A percentile compares a stretch with the other conserved stretches of the same genome.
These are phyloP conservation scores for Volvariella surrecta DNA, from an alignment of 1,284 basidiomycete species.

Conservation along the genomic window DNA sequence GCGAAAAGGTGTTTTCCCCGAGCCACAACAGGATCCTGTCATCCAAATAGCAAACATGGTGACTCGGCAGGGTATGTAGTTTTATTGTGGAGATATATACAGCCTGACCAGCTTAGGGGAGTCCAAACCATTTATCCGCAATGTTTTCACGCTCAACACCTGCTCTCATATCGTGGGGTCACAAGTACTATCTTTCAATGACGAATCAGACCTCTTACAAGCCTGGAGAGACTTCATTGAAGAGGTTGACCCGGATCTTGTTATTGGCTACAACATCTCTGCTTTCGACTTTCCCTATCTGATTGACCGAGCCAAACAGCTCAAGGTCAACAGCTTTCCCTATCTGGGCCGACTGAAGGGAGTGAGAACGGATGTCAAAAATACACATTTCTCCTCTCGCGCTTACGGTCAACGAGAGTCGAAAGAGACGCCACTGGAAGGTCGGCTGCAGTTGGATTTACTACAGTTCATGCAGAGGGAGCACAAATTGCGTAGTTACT, in stretches of 20 bases:
- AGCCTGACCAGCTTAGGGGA: slow-evolving; percentile 51
- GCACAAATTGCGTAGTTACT: slow-evolving; percentile 91
- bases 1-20: slow-evolving; percentile 92
- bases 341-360: slow-evolving; percentile 75
- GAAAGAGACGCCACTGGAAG: slow-evolving; percentile 85
- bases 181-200: slow-evolving; percentile 80
- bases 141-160: slow-evolving; percentile 91
- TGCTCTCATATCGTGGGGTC: slow-evolving; percentile 93
- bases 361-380: slow-evolving; percentile 76
- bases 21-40: slow-evolving; percentile 81
- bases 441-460: slow-evolving; percentile 87
- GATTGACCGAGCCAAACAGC: slow-evolving; percentile 78
- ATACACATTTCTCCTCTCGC: slow-evolving; percentile 93
- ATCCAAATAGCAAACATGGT: slow-evolving; percentile 99
- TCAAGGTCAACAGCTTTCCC: slow-evolving; percentile 69
- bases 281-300: slow-evolving; percentile 94
- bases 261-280: slow-evolving; percentile 91
- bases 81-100: background rate
- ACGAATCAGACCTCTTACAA: slow-evolving; percentile 67
- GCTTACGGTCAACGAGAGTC: slow-evolving; percentile 94
- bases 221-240: slow-evolving; percentile 83
- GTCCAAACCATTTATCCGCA: slow-evolving; percentile 84
- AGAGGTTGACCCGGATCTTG: slow-evolving; percentile 84
- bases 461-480: slow-evolving; percentile 96
- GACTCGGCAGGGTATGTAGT: slow-evolving; percentile 74